Conservation (phyloP, 495 filamentous ascomycete species). For the Astrothelium subdiscretum region DNA sequence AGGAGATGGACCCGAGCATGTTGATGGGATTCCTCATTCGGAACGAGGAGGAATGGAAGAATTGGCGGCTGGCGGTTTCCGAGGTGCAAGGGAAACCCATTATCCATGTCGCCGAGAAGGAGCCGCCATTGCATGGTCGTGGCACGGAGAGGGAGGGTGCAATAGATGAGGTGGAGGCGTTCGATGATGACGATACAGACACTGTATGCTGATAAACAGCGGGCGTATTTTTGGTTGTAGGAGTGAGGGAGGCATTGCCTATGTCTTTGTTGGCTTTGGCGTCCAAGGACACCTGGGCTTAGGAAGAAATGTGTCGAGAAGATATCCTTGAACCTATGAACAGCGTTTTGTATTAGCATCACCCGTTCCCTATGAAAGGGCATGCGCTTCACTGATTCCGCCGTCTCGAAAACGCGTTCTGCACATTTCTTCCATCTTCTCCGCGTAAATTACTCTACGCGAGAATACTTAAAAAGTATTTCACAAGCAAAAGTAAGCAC, state of each 20-base stretch:
- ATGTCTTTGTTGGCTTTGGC: neutral
- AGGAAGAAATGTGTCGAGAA: too few relatives aligned
- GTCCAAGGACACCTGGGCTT: neutral
- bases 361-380: too few relatives aligned
- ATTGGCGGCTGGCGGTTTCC: conserved; percentile 61
- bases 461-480: too few relatives aligned
- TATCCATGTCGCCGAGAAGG: conserved; percentile 63
- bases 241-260: neutral
- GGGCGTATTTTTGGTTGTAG: neutral
- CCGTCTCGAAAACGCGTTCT: too few relatives aligned
- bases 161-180: conserved; percentile 78
- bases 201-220: neutral
- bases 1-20: conserved; percentile 98
- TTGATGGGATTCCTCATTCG: conserved; percentile 88
- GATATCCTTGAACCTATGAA: too few relatives aligned
- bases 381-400: too few relatives aligned
- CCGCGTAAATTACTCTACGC: too few relatives aligned
- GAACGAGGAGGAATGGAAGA: conserved; percentile 69
- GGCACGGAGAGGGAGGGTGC: conserved; percentile 53
- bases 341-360: neutral
- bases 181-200: conserved; percentile 39
- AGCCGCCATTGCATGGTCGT: conserved; percentile 42
- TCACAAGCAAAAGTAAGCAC: too few relatives aligned
- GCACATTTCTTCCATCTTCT: too few relatives aligned
- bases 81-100: conserved; percentile 60